Conservation (phyloP, 2,329 filamentous ascomycete genomes). For the Seiridium cupressi region DNA sequence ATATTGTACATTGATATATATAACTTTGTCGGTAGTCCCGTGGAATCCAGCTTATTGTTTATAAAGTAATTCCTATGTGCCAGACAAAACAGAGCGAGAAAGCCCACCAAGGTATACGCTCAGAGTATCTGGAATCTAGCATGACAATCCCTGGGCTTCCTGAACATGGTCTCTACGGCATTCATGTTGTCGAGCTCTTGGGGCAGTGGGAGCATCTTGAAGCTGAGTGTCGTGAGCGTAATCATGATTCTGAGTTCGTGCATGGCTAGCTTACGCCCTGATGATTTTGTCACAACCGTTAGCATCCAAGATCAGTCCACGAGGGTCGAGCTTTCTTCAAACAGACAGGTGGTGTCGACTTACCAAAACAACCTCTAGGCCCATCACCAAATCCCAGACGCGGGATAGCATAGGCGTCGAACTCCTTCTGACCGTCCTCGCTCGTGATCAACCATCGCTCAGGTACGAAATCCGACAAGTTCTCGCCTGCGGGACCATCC, state of each 20-base stretch:
- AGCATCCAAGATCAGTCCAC: background rate
- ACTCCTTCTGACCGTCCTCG: background rate
- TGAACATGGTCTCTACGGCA: constrained; percentile 1
- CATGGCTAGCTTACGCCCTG: constrained; percentile 13
- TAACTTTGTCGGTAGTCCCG: no score
- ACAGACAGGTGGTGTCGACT: background rate
- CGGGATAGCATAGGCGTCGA: background rate
- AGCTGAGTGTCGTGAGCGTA: constrained; percentile 11
- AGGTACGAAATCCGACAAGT: background rate
- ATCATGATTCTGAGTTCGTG: constrained; percentile 14
- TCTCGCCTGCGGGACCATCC: background rate
- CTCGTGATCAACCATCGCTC: background rate
- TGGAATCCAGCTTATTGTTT: no score
- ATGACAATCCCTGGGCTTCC: no score
- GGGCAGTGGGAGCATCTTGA: constrained; percentile 13
- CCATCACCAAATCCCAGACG: background rate
- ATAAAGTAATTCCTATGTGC: no score
- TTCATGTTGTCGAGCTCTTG: constrained; percentile 5
- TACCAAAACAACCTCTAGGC: background rate
- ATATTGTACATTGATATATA: no score
- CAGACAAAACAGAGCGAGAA: no score
- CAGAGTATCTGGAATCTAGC: no score
- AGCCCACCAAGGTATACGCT: no score
- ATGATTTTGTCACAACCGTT: background rate
- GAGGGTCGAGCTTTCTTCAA: background rate